Base-by-base conservation (phyloP, 148 eudicot species). In the Tetragonia tetragonoides region DNA sequence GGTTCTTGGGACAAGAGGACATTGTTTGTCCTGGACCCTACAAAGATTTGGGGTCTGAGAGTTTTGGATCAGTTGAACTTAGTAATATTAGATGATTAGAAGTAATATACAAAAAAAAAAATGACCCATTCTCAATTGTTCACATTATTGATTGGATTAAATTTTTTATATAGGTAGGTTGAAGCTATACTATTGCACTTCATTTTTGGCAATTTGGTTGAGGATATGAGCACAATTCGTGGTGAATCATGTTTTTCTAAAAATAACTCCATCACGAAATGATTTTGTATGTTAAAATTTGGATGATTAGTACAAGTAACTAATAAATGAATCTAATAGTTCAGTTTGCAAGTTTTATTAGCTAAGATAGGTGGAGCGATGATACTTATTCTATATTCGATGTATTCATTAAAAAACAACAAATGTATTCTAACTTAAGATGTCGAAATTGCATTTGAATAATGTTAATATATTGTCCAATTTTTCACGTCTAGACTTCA, bases 51-150 rank as follows among this genome's bases (percentile, higher is more conserved):
- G 88, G 89, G 15, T 78, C 90, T 0, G 77, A 87, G 21, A 91
- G 97, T 76, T 91, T 86, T 77, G 87, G 89, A 75, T 91, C 97
- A 7, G 81, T 95, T 71, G 90, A 95, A 74, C 87, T 95, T 59
- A 81, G 68, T 54, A 79, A 57, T 28, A 28, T 28, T 79, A 81
- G 81, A 77, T 83, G 68, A 75, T 49, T 41, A 24, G 56, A 14
- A 54, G 10, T 53, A 9, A 7, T 10, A 39, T 37, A 18, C 14
- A 10, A 12, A 65, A 47, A 10, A 12, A 65, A 47, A 53, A 37
- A 12, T 70, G 8, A 39, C 3, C 39, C 41, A 16, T 49, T 8
- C 12, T 49, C 14, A 16, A 28, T 28, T 70, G 6, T 10, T 12
- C 47, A 11, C n/a, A 20, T 68, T 49, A 1, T 28, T 21, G 54